Conservation (phyloP, 306 rosid species). For the Lablab purpureus region DNA sequence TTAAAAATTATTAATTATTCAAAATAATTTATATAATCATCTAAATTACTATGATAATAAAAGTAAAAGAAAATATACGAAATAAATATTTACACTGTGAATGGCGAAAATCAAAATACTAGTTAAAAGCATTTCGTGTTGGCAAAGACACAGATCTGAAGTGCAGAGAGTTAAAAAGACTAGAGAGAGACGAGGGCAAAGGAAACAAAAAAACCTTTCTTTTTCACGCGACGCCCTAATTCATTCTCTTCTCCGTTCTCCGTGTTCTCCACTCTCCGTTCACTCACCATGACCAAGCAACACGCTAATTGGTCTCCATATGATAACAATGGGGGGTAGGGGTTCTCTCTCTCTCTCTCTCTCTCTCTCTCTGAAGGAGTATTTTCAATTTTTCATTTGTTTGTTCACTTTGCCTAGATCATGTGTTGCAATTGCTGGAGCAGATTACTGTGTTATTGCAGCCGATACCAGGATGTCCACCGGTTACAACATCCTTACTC, state of each 20-base stretch:
- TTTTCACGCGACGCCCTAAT: slow-evolving; percentile 26
- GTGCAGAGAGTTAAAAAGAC: neutral
- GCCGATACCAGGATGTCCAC: slow-evolving; percentile 97
- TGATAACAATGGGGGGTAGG: slow-evolving; percentile 97
- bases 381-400: neutral
- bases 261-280: slow-evolving; percentile 5
- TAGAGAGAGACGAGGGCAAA: neutral
- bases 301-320: slow-evolving; percentile 95
- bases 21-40: too few relatives aligned
- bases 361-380: neutral
- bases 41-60: too few relatives aligned
- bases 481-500: slow-evolving; percentile 92
- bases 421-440: slow-evolving; percentile 94
- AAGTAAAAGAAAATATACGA: too few relatives aligned
- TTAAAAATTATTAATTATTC: too few relatives aligned
- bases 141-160: slow-evolving; percentile 64
- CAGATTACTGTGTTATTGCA: slow-evolving; percentile 89
- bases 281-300: slow-evolving; percentile 72
- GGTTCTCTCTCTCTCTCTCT: neutral
- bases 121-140: slow-evolving; percentile 53
- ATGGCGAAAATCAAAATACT: neutral
- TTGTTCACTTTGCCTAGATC: slow-evolving; percentile 53
- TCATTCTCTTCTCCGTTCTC: slow-evolving; percentile 23
- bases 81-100: too few relatives aligned
- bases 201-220: neutral